A percentile compares a stretch with the other conserved stretches of the same genome.
phyloP scores from a whole-genome alignment of 345 rosid species.

The Reutealis trisperma region DNA sequence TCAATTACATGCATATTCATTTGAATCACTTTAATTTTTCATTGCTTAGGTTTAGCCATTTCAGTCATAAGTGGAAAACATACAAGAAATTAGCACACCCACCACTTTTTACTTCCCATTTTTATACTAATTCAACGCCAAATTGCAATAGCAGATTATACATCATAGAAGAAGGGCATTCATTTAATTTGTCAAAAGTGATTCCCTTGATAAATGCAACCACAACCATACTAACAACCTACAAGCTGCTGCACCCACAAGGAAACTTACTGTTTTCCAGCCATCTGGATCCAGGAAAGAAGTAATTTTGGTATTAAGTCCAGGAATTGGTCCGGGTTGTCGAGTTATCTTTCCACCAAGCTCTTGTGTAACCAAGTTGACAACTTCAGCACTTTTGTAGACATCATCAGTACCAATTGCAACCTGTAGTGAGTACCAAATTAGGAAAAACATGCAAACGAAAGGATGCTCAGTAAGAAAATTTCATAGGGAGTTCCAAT shows the following conservation, averaged over 20 bases:
- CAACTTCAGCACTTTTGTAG: constrained; percentile 90
- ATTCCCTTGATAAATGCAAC: too few relatives aligned
- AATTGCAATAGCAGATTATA: neutral
- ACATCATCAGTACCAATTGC: constrained; percentile 91
- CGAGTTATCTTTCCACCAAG: constrained; percentile 93
- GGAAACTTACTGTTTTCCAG: constrained; percentile 80
- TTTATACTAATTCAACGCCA: neutral
- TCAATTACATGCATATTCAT: neutral
- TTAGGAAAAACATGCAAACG: neutral
- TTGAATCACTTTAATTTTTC: neutral
- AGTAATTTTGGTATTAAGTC: constrained; percentile 81
- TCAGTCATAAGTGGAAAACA: neutral
- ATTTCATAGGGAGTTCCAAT: neutral
- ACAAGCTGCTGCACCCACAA: neutral
- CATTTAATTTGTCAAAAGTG: too few relatives aligned
- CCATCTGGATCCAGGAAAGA: constrained; percentile 93
- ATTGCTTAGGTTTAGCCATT: neutral
- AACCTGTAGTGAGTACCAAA: constrained; percentile 36
- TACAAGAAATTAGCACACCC: neutral
- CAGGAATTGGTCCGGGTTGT: constrained; percentile 85
- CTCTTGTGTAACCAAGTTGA: constrained; percentile 65
- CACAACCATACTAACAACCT: neutral
- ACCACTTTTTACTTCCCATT: neutral
- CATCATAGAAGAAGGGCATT: neutral
- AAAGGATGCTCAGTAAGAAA: neutral